Evolutionary conservation across 1,284 basidiomycete species (phyloP).

Genomic region (Cryptococcus sp.): DNA sequence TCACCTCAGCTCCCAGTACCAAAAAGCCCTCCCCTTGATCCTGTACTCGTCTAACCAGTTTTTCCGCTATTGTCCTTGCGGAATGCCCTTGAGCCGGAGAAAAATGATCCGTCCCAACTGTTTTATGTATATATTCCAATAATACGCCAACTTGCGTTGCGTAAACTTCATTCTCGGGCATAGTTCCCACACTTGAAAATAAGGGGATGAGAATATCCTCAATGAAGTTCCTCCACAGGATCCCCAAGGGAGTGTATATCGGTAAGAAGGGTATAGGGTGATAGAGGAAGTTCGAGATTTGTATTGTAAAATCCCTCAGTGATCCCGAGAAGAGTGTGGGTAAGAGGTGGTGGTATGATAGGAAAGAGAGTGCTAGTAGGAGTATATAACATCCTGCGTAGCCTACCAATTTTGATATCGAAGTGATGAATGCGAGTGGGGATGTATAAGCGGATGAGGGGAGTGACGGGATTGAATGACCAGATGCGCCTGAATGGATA

Average conservation of each 20-base stretch:
- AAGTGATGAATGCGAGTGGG: slow-evolving; percentile 34
- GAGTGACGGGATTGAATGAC: slow-evolving; percentile 51
- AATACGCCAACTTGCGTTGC: slow-evolving; percentile 22
- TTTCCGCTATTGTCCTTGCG: slow-evolving; percentile 27
- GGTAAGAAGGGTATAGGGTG: slow-evolving; percentile 11
- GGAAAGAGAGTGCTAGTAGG: slow-evolving; percentile 54
- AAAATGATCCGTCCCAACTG: slow-evolving; percentile 40
- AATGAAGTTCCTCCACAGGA: slow-evolving; percentile 56
- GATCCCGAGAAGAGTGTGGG: slow-evolving; percentile 23
- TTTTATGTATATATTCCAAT: slow-evolving; percentile 40
- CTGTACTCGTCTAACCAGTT: slow-evolving; percentile 16
- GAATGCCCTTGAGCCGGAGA: slow-evolving; percentile 17
- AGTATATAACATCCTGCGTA: slow-evolving; percentile 56
- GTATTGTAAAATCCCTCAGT: slow-evolving; percentile 24
- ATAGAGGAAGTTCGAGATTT: slow-evolving; percentile 13
- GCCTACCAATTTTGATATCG: slow-evolving; percentile 49
- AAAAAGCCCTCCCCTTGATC: slow-evolving; percentile 24
- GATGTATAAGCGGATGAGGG: slow-evolving; percentile 23
- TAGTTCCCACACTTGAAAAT: slow-evolving; percentile 68
- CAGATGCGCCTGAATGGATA: slow-evolving; percentile 64
- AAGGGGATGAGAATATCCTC: slow-evolving; percentile 58
- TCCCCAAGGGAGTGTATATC: slow-evolving; percentile 22
- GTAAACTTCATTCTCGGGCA: slow-evolving; percentile 36
- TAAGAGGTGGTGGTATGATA: slow-evolving; percentile 48
- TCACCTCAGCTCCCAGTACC: slow-evolving; percentile 19